phyloP scores from a whole-genome alignment of 495 filamentous ascomycete genomes.

The Bombardia bombarda region DNA sequence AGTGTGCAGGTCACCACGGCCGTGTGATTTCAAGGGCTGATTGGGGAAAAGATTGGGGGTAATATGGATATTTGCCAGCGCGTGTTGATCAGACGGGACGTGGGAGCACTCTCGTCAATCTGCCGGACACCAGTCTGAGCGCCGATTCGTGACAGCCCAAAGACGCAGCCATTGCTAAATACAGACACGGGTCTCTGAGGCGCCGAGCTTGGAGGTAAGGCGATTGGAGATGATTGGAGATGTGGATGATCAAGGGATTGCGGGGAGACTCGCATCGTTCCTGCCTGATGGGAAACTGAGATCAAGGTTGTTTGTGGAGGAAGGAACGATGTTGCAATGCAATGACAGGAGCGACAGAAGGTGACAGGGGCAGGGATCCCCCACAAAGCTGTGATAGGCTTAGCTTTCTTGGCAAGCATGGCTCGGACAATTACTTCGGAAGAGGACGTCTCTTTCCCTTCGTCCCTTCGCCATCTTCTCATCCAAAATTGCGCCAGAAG shows the following conservation, averaged over 20 bases:
- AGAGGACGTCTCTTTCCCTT: too few species aligned
- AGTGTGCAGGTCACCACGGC: slow-evolving; percentile 1
- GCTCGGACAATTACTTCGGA: too few species aligned
- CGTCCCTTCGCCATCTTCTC: too few species aligned
- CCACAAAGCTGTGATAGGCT: too few species aligned
- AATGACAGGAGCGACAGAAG: too few species aligned
- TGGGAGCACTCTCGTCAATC: background rate
- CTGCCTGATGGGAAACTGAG: too few species aligned
- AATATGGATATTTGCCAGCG: slow-evolving; percentile 27
- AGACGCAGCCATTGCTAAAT: slow-evolving; percentile 13
- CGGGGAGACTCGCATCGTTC: background rate
- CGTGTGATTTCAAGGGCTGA: slow-evolving; percentile 7
- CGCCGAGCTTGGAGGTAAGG: slow-evolving; percentile 6
- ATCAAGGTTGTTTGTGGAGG: background rate
- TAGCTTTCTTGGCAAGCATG: too few species aligned
- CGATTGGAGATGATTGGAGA: background rate
- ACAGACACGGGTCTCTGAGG: slow-evolving; percentile 13
- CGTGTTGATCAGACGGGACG: slow-evolving; percentile 14
- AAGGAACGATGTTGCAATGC: too few species aligned
- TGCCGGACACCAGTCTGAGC: slow-evolving; percentile 7
- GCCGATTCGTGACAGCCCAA: slow-evolving; percentile 15
- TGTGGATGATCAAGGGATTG: background rate
- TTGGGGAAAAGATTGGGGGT: slow-evolving; percentile 16
- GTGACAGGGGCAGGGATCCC: too few species aligned
- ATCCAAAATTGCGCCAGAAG: too few species aligned